Conservation (phyloP, 805 yeast genomes). For the Candida ascalaphidarum region DNA sequence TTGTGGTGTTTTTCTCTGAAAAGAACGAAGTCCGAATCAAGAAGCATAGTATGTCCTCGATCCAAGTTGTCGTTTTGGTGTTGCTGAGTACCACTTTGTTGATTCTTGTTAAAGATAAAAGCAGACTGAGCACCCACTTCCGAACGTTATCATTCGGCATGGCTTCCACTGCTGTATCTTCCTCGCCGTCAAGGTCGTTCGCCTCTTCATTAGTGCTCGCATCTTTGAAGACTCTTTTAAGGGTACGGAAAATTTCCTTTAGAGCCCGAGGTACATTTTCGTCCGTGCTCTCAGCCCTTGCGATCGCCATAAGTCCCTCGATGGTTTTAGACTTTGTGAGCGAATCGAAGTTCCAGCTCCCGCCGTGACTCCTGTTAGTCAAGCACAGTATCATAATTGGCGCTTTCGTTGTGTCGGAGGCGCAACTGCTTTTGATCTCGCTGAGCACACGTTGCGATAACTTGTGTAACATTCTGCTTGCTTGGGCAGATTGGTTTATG, state of each 20-base stretch:
- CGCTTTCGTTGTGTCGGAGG: conserved; percentile 31
- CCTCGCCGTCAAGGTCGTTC: conserved; percentile 9
- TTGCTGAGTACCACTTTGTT: conserved; percentile 25
- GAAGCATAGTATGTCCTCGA: conserved; percentile 29
- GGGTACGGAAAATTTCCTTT: conserved; percentile 14
- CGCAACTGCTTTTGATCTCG: conserved; percentile 28
- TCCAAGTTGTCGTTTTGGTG: conserved; percentile 9
- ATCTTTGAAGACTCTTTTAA: no score
- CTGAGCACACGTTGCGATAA: conserved; percentile 48
- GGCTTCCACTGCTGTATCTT: conserved; percentile 2
- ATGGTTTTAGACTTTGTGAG: conserved; percentile 66
- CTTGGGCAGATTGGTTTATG: conserved; percentile 66
- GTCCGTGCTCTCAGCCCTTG: conserved; percentile 10
- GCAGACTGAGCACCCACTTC: conserved; percentile 54
- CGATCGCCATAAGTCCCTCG: conserved; percentile 24
- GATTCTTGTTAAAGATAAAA: conserved; percentile 43
- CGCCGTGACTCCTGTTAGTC: conserved; percentile 28
- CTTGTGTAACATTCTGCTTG: conserved; percentile 57
- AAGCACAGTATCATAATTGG: conserved; percentile 19
- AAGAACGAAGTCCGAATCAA: conserved; percentile 37
- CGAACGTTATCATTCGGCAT: conserved; percentile 26
- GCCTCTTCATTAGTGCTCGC: no score
- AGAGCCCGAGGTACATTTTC: conserved; percentile 13
- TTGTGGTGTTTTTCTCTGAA: conserved; percentile 7
- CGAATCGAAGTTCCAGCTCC: conserved; percentile 66